Conservation (phyloP, 371 early-diverging fungal genomes). For the Mucor sp. region DNA sequence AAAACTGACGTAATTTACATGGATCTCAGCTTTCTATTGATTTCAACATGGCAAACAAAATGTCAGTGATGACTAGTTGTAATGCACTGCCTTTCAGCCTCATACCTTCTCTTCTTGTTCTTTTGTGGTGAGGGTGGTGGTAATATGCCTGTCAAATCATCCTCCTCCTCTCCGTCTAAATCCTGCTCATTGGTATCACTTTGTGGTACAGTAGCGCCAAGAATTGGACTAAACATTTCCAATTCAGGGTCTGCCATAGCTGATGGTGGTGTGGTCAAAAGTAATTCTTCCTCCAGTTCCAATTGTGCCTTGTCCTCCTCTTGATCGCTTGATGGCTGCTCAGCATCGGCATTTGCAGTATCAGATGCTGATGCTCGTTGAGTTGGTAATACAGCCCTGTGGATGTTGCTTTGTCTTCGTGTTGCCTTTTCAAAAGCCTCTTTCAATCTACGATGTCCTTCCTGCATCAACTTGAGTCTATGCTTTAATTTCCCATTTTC, state of each 20-base stretch:
- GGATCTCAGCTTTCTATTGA: neutral
- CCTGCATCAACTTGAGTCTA: constrained; percentile 41
- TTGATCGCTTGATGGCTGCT: neutral
- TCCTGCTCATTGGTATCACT: neutral
- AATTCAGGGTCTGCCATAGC: constrained; percentile 5
- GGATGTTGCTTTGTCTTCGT: neutral
- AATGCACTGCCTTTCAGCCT: too few species aligned
- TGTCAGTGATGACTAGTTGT: neutral
- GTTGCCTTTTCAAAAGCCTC: constrained; percentile 40
- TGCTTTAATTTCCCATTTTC: constrained; percentile 39
- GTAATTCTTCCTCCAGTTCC: neutral
- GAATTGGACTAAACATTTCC: constrained; percentile 18
- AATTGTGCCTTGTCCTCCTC: neutral
- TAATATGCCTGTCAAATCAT: neutral
- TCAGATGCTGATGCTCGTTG: neutral
- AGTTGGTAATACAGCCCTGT: neutral
- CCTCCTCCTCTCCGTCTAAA: constrained; percentile 5
- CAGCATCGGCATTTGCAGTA: neutral
- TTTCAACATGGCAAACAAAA: neutral
- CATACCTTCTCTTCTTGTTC: constrained; percentile 12
- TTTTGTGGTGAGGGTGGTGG: neutral
- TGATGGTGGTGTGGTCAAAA: neutral
- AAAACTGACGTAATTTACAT: constrained; percentile 11
- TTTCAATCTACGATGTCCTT: constrained; percentile 36
- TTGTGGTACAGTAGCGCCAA: constrained; percentile 12